Evolutionary conservation across 768 basidiomycete species (phyloP).

Genomic region (Asterophora parasitica): DNA sequence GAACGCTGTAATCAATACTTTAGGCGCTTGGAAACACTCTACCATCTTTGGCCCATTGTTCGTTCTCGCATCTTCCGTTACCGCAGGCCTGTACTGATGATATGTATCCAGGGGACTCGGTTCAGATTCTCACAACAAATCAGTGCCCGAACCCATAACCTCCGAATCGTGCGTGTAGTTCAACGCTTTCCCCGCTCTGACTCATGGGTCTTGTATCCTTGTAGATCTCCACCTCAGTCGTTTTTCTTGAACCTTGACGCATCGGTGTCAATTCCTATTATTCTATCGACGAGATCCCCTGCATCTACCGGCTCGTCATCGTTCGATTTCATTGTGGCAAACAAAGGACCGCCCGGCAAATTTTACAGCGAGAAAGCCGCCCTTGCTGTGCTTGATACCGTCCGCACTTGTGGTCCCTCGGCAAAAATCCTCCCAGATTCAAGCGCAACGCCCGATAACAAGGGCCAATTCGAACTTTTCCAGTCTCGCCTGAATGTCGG

Average conservation of each 20-base stretch:
- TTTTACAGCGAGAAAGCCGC: slow-evolving; percentile 52
- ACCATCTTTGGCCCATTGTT: slow-evolving; percentile 65
- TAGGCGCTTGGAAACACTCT: slow-evolving; percentile 38
- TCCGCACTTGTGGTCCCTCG: slow-evolving; percentile 46
- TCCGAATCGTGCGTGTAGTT: slow-evolving; percentile 25
- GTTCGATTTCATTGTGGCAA: slow-evolving; percentile 34
- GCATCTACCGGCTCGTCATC: slow-evolving; percentile 26
- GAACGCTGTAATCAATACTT: slow-evolving; percentile 10
- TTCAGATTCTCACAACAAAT: slow-evolving; percentile 18
- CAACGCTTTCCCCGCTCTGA: not conserved
- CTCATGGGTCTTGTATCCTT: not conserved
- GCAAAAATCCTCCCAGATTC: slow-evolving; percentile 40
- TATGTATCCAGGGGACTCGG: slow-evolving; percentile 29
- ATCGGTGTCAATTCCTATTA: slow-evolving; percentile 45
- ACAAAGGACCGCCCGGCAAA: slow-evolving; percentile 48
- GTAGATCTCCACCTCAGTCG: slow-evolving; percentile 24
- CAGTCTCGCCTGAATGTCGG: slow-evolving; percentile 43
- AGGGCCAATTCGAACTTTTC: slow-evolving; percentile 45
- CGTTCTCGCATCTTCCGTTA: slow-evolving; percentile 5
- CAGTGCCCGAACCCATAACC: not conserved
- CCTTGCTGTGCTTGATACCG: slow-evolving; percentile 43
- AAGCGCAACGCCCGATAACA: slow-evolving; percentile 37
- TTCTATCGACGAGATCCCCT: slow-evolving; percentile 36
- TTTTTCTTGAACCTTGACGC: slow-evolving; percentile 50
- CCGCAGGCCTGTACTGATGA: not conserved